Percentiles rank a stretch among this genome's conserved stretches.
Evolutionary conservation across 2,329 filamentous ascomycete species (phyloP).

Genomic region (Aspergillus fijiensis): DNA sequence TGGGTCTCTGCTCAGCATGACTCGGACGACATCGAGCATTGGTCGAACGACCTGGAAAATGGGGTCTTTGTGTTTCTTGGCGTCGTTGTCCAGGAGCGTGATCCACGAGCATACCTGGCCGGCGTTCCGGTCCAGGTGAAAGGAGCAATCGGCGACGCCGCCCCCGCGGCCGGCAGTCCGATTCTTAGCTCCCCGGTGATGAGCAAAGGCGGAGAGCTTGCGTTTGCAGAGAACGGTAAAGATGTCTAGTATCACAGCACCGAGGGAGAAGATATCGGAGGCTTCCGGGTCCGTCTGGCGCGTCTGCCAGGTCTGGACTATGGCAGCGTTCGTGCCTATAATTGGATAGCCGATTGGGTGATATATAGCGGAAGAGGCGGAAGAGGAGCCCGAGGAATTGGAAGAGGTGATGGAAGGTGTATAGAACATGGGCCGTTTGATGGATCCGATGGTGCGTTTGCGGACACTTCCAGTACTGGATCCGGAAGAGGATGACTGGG

Average conservation of each 20-base stretch:
- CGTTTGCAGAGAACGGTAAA: conserved; percentile 59
- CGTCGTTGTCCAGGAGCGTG: conserved; percentile 49
- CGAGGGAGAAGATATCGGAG: conserved; percentile 60
- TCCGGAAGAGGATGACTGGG: conserved; percentile 36
- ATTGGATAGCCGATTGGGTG: conserved; percentile 32
- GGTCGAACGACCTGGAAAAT: conserved; percentile 39
- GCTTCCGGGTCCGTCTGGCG: conserved; percentile 34
- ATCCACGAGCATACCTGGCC: conserved; percentile 60
- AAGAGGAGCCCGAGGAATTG: conserved; percentile 26
- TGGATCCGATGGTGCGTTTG: conserved; percentile 20
- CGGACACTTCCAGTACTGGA: conserved; percentile 25
- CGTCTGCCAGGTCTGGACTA: conserved; percentile 42
- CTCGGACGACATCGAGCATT: conserved; percentile 39
- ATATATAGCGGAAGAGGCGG: conserved; percentile 14
- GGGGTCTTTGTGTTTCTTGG: conserved; percentile 42
- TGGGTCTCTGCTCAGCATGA: conserved; percentile 39
- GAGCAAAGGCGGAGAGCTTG: conserved; percentile 55
- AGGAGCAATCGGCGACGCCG: conserved; percentile 56
- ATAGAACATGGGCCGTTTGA: conserved; percentile 32
- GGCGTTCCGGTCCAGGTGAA: conserved; percentile 53
- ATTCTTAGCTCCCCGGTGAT: conserved; percentile 56
- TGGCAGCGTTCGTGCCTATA: conserved; percentile 29
- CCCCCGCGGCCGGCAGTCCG: conserved; percentile 49
- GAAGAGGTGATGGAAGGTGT: conserved; percentile 35
- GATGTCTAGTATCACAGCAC: conserved; percentile 59